Evolutionary conservation across 2,329 filamentous ascomycete species (phyloP).

Genomic region (Thielaviopsis populi): DNA sequence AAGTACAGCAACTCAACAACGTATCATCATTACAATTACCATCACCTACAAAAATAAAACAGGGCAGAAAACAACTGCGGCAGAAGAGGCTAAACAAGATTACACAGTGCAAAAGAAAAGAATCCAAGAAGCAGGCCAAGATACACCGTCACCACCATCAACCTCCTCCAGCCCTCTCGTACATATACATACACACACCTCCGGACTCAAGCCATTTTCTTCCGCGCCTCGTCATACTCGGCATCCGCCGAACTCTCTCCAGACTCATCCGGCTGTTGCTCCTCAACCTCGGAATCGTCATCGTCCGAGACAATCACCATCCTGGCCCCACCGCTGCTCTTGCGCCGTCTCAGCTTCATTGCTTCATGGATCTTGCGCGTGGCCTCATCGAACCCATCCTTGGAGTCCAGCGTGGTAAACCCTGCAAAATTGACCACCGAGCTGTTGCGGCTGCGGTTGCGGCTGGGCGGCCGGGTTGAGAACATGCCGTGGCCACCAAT

Average conservation of each 20-base stretch:
- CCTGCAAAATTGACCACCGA: slow-evolving; percentile 23
- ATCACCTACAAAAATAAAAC: background rate
- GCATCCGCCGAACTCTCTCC: slow-evolving; percentile 31
- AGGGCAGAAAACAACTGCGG: background rate
- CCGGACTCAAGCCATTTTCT: slow-evolving; percentile 24
- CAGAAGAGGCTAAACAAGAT: background rate
- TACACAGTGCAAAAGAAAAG: background rate
- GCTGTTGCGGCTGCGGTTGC: slow-evolving; percentile 44
- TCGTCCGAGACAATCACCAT: slow-evolving; percentile 26
- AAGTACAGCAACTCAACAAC: background rate
- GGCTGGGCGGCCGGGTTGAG: slow-evolving; percentile 70
- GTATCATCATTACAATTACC: background rate
- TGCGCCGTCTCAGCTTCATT: slow-evolving; percentile 51
- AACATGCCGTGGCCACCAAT: slow-evolving; percentile 80
- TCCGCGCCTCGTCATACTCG: slow-evolving; percentile 29
- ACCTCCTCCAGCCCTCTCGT: background rate
- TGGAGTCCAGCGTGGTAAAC: slow-evolving; percentile 52
- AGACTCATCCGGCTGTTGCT: slow-evolving; percentile 22
- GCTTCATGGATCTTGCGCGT: slow-evolving; percentile 70
- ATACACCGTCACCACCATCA: background rate
- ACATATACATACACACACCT: background rate
- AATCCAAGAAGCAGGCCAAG: background rate
- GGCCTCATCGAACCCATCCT: slow-evolving; percentile 66
- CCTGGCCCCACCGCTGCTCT: slow-evolving; percentile 31
- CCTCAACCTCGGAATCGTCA: slow-evolving; percentile 31